phyloP scores from a whole-genome alignment of 805 yeast genomes.

The Yamadazyma paraphyllophila region DNA sequence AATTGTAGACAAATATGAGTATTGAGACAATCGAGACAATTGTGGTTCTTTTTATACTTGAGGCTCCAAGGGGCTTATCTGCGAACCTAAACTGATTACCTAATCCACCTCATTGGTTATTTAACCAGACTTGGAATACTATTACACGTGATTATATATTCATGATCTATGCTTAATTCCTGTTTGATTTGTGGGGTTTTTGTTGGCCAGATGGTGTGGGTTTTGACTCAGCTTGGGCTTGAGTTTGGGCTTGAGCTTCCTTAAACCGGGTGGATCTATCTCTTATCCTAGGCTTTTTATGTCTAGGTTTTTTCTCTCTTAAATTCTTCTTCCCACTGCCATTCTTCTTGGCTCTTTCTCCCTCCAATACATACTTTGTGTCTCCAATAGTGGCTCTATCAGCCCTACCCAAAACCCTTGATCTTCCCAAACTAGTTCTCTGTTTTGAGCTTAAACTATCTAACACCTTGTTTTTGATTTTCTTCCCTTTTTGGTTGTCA shows the following conservation, averaged over 20 bases:
- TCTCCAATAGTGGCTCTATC: slow-evolving; percentile 68
- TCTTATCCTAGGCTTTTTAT: slow-evolving; percentile 58
- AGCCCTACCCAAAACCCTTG: slow-evolving; percentile 73
- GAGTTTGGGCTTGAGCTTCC: slow-evolving; percentile 14
- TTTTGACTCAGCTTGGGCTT: no score
- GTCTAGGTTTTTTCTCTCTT: slow-evolving; percentile 32
- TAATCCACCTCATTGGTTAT: not conserved
- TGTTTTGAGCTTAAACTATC: slow-evolving; percentile 57
- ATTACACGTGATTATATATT: not conserved
- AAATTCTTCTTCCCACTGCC: slow-evolving; percentile 52
- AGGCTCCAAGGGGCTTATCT: slow-evolving; percentile 1
- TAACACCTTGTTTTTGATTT: slow-evolving; percentile 10
- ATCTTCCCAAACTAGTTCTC: slow-evolving; percentile 78
- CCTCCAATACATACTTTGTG: slow-evolving; percentile 53
- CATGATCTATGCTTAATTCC: not conserved
- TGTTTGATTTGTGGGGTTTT: no score
- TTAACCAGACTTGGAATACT: not conserved
- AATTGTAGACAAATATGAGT: not conserved
- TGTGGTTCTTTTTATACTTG: slow-evolving; percentile 4
- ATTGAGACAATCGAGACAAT: not conserved
- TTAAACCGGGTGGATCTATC: slow-evolving; percentile 54
- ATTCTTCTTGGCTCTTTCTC: slow-evolving; percentile 74
- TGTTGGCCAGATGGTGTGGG: no score
- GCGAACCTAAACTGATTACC: not conserved
- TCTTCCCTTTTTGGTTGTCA: slow-evolving; percentile 28